A percentile compares a stretch with the other conserved stretches of the same genome.
Evolutionary conservation across 768 basidiomycete species (phyloP).

Genomic region (Hypholoma fasciculare): DNA sequence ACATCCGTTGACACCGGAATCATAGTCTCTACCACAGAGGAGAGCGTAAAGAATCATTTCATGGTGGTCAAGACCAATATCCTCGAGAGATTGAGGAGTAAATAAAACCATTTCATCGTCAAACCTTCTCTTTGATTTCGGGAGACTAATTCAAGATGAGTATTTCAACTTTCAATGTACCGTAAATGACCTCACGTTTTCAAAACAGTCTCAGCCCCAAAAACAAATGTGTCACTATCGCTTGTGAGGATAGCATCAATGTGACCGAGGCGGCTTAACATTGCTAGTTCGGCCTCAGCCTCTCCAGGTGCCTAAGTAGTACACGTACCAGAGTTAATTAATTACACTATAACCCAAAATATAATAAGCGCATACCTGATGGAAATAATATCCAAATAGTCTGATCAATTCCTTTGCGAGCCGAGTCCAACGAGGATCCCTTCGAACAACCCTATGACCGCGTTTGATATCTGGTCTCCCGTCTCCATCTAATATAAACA

Average conservation of each 20-base stretch:
- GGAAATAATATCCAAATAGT: neutral
- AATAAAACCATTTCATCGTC: no score
- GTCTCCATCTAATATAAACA: neutral
- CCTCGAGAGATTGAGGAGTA: no score
- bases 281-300: conserved; percentile 10
- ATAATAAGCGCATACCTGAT: neutral
- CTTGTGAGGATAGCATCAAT: conserved; percentile 5
- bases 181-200: neutral
- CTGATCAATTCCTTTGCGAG: neutral
- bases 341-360: neutral
- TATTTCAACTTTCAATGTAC: no score
- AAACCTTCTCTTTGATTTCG: no score
- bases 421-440: neutral
- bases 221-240: conserved; percentile 9
- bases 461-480: neutral
- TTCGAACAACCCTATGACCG: neutral
- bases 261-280: neutral
- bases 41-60: no score
- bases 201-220: neutral
- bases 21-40: no score
- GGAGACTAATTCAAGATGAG: no score
- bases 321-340: neutral
- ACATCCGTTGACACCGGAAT: no score
- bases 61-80: no score
- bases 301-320: conserved; percentile 8